phyloP scores from a whole-genome alignment of 768 basidiomycete genomes.

The Porpolomopsis calyptriformis region DNA sequence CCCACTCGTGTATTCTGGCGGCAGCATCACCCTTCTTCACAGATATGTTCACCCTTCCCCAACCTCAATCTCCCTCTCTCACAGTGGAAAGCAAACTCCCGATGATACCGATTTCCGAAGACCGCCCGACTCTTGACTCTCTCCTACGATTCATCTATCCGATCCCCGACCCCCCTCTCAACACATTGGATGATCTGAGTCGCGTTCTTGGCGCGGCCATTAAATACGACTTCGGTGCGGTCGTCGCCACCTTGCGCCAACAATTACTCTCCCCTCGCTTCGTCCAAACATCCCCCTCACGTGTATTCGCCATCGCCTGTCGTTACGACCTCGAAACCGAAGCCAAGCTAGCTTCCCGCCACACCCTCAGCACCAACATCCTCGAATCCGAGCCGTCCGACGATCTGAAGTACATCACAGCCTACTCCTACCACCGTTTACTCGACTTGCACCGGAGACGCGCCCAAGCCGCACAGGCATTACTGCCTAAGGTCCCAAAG shows the following conservation, averaged over 20 bases:
- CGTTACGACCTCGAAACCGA: constrained; percentile 56
- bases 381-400: constrained; percentile 48
- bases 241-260: constrained; percentile 37
- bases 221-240: constrained; percentile 53
- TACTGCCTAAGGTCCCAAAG: constrained; percentile 35
- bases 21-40: constrained; percentile 58
- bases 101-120: constrained; percentile 47
- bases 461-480: constrained; percentile 34
- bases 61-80: constrained; percentile 22
- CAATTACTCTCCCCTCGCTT: constrained; percentile 42
- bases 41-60: constrained; percentile 60
- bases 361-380: constrained; percentile 44
- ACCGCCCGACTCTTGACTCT: constrained; percentile 30
- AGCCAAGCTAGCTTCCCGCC: constrained; percentile 46
- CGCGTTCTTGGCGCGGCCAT: constrained; percentile 40
- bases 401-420: constrained; percentile 56
- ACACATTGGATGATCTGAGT: constrained; percentile 43
- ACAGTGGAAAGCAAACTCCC: constrained; percentile 22
- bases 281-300: constrained; percentile 37
- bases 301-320: constrained; percentile 63
- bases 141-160: constrained; percentile 58
- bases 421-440: constrained; percentile 58
- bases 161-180: constrained; percentile 40
- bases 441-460: constrained; percentile 50
- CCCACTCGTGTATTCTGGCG: constrained; percentile 52